Evolutionary conservation across 306 rosid genomes (phyloP).

Genomic region (Aeschynomene evenia): DNA sequence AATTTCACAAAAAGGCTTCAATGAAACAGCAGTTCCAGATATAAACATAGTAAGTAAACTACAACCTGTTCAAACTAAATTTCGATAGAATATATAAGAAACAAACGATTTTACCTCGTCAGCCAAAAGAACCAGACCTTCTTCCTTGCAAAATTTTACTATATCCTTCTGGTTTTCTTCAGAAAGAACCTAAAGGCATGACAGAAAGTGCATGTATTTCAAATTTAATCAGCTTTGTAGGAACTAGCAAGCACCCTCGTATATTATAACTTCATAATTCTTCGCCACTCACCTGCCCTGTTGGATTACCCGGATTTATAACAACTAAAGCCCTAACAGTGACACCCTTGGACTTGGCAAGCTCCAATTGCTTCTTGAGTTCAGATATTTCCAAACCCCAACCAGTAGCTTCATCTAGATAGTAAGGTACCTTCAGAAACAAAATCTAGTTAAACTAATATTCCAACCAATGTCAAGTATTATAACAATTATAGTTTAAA

Average conservation of each 20-base stretch:
- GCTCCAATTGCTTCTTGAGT: conserved; percentile 70
- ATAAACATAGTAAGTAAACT: not conserved
- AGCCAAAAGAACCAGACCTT: conserved; percentile 91
- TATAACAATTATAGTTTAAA: not conserved
- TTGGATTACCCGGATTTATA: conserved; percentile 96
- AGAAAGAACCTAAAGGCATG: conserved; percentile 38
- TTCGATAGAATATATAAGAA: not conserved
- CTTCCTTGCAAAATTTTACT: conserved; percentile 84
- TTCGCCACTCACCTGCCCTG: conserved; percentile 73
- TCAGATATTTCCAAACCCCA: conserved; percentile 82
- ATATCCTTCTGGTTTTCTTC: conserved; percentile 70
- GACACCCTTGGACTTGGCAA: conserved; percentile 79
- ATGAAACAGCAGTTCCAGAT: not conserved
- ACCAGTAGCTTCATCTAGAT: conserved; percentile 76
- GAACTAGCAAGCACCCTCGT: not conserved
- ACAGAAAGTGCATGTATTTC: conserved; percentile 6
- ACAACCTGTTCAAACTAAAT: not conserved
- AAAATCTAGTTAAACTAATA: conserved; percentile 15
- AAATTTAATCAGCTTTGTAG: conserved; percentile 4
- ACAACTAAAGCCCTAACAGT: conserved; percentile 88
- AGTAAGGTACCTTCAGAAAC: conserved; percentile 76
- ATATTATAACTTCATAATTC: not conserved
- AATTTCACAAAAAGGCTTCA: not conserved
- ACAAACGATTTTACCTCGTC: conserved; percentile 73
- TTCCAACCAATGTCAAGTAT: conserved; percentile 14